Evolutionary conservation across 1,284 basidiomycete species (phyloP), one percentile per base, ranked within the genome.

Genomic region (Sanghuangporus sanghuang): DNA sequence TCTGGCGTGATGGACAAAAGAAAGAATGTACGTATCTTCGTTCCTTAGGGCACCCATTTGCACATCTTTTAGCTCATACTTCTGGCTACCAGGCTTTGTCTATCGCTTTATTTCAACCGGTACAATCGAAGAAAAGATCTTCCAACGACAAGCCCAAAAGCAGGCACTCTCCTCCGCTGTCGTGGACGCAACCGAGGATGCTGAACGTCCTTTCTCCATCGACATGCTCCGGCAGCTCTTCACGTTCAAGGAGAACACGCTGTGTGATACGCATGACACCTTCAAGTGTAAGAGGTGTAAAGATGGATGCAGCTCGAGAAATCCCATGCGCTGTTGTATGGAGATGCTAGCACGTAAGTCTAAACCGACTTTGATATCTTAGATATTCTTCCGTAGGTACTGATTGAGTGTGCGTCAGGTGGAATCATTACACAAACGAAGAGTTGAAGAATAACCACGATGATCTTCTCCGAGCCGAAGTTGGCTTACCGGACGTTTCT

Each of bases 1-100:
- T 99, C 1, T 99, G 96, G 96, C 92, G 97, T 79, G 96, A 99
- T 72, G 96, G 96, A 0, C 96, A 99, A 76, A 99, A 98, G 85
- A 99, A 99, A 85, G 94, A 96, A 77, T 98, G 95, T 93, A 71
- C 62, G 88, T 71, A 8, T 44, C 50, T 42, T 46, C 18, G 27
- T 14, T 36, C 50, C 11, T 23, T 2, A 3, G 11, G 18, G n/a
- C 27, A 16, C 46, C 8, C 46, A 49, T 8, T 49, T 49, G 12
- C 21, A n/a, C 3, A 27, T 11, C 52, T 8, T n/a, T n/a, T 32
- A 36, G 11, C 27, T 18, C 6, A 21, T 36, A 16, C 40, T 23
- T 32, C 4, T 4, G 32, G 1, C 38, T 23, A 35, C 14, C 64
- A 94, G 92, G 93, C 73, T 99, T 98, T 70, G 96, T 98, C 2